Base-by-base conservation (phyloP, 352 stramenopile genomes). In the Phytophthora capsici region DNA sequence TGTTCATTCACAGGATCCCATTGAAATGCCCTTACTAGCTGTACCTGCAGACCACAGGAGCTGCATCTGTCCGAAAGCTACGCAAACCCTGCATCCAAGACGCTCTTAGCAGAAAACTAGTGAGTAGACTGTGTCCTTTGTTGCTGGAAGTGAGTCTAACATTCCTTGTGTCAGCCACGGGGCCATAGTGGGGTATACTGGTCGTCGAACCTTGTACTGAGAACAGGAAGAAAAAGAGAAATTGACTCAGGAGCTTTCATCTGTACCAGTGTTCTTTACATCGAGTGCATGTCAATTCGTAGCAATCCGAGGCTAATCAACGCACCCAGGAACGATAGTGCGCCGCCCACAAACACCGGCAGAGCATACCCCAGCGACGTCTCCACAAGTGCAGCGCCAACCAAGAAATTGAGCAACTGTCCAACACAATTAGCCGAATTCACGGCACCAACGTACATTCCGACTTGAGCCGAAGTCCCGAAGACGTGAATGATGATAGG, bases 361-460 rank as follows among this genome's bases (percentile, higher is more conserved):
- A 92, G 57, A 6, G 68, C 68, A 50, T 89, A 91, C 1, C 81
- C 83, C 17, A 92, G 57, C 46, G 78, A 76, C 2, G 85, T 89
- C 32, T 86, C 75, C 30, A 92, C 83, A 2, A 94, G 51, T 14
- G 63, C 80, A 34, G 82, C 70, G 2, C 78, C 82, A 22, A 88
- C 52, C 17, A 78, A 57, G 49, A 90, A 94, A 65, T 94, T 94
- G 34, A 92, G 66, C 26, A 94, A 47, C 28, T 94, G 85, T 6
- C 83, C 82, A 1, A 89, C 28, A 62, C 83, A 91, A 57, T 88
- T 89, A 43, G 85, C 80, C 37, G 83, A 92, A 67, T 92, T 92
- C 22, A 92, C 71, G 4, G 85, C 82, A 1, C 85, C 83, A 9
- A 90, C 80, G 49, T 87, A 91, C 69, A 93, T 86, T 17, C 85